Percentiles rank a stretch among this genome's conserved stretches.
Conservation (phyloP, 768 basidiomycete species). For the Amanita fuliginea region DNA sequence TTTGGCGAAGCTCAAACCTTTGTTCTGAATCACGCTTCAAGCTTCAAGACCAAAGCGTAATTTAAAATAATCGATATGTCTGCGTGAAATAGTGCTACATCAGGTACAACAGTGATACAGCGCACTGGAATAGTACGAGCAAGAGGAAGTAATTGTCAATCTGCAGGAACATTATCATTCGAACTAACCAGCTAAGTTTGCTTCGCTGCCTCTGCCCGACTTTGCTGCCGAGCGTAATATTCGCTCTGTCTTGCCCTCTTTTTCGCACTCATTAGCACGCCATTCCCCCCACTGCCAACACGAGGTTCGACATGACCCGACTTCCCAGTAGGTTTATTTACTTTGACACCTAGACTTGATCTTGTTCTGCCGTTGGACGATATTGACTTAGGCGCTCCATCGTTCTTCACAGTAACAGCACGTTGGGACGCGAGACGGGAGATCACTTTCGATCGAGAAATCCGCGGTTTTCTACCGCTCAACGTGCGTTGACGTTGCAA, state of each 20-base stretch:
- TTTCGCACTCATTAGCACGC: slow-evolving; percentile 52
- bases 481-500: slow-evolving; percentile 11
- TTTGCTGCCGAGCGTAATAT: slow-evolving; percentile 44
- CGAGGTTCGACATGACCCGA: slow-evolving; percentile 18
- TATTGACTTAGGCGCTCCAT: background rate
- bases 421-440: slow-evolving; percentile 68
- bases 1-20: slow-evolving; percentile 35
- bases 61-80: background rate
- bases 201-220: slow-evolving; percentile 18
- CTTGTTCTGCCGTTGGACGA: slow-evolving; percentile 18
- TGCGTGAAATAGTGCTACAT: background rate
- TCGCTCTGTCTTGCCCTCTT: slow-evolving; percentile 71
- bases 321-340: slow-evolving; percentile 20
- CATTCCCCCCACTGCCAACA: slow-evolving; percentile 20
- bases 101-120: slow-evolving; percentile 3
- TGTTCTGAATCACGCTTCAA: slow-evolving; percentile 11
- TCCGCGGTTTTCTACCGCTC: slow-evolving; percentile 55
- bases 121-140: background rate
- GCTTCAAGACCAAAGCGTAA: background rate
- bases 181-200: background rate
- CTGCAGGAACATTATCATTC: background rate
- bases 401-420: slow-evolving; percentile 13
- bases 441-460: slow-evolving; percentile 75
- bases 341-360: slow-evolving; percentile 44
- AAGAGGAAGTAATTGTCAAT: background rate